Conservation (phyloP, 2,329 filamentous ascomycete species). For the Cyanodermella asteris region DNA sequence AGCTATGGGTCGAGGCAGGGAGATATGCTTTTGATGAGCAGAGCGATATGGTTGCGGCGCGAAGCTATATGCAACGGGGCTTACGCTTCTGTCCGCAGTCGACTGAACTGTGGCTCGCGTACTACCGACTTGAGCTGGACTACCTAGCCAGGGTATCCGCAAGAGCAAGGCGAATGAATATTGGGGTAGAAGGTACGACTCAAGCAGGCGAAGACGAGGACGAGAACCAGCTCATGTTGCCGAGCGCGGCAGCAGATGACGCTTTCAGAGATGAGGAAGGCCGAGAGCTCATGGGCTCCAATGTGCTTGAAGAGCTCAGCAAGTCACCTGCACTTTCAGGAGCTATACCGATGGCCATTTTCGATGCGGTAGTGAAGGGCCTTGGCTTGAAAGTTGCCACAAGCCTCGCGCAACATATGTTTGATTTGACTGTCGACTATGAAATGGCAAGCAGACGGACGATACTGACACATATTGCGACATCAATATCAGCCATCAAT, state of each 20-base stretch:
- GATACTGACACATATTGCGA: conserved; percentile 55
- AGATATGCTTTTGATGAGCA: conserved; percentile 55
- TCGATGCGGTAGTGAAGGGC: conserved; percentile 65
- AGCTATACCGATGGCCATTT: conserved; percentile 84
- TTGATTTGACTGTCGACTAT: conserved; percentile 51
- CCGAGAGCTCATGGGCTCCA: conserved; percentile 25
- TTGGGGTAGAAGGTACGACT: conserved; percentile 26
- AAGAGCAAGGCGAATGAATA: conserved; percentile 44
- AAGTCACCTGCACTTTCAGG: conserved; percentile 67
- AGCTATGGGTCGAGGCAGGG: conserved; percentile 69
- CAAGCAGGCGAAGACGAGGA: conserved; percentile 21
- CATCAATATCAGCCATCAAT: too few species aligned
- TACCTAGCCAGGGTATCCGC: conserved; percentile 67
- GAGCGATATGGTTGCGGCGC: conserved; percentile 68
- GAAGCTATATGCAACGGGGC: conserved; percentile 73
- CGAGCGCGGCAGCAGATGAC: conserved; percentile 39
- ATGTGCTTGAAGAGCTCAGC: conserved; percentile 40
- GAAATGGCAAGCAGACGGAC: conserved; percentile 40
- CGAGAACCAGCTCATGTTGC: conserved; percentile 35
- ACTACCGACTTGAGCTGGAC: conserved; percentile 76
- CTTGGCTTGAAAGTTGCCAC: conserved; percentile 46
- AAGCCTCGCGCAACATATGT: conserved; percentile 52
- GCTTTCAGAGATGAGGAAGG: conserved; percentile 33
- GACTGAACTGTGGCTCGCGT: conserved; percentile 64
- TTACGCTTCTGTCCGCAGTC: conserved; percentile 69